phyloP scores from a whole-genome alignment of 164 flowering plant genomes.

The Vitis riparia region DNA sequence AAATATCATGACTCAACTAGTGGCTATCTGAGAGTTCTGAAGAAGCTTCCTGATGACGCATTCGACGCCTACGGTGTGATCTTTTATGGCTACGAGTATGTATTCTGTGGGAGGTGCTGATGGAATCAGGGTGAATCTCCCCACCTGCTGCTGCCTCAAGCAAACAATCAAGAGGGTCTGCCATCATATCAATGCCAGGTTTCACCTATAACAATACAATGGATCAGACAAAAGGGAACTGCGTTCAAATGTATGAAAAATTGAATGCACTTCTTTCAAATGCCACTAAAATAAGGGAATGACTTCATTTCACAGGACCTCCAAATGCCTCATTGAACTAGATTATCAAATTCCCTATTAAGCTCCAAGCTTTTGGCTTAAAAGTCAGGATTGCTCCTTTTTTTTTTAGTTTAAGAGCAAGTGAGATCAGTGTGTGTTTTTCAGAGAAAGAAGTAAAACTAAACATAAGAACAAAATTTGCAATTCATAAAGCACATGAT shows the following conservation, averaged over 20 bases:
- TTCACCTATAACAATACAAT: constrained; percentile 25
- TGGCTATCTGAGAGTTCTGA: not conserved
- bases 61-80: constrained; percentile 42
- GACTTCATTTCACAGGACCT: no score
- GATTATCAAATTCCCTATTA: no score
- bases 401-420: no score
- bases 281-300: not conserved
- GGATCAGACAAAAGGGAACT: not conserved
- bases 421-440: no score
- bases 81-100: constrained; percentile 37
- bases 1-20: no score
- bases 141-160: constrained; percentile 34
- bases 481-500: no score
- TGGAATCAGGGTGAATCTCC: constrained; percentile 25
- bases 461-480: no score
- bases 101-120: constrained; percentile 17
- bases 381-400: no score
- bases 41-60: constrained; percentile 20
- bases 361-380: no score
- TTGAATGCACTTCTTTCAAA: not conserved
- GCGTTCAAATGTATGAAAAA: no score
- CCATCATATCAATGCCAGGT: constrained; percentile 19
- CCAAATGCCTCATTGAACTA: no score
- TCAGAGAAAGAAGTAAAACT: no score
- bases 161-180: constrained; percentile 54